Conservation (phyloP, 176 grass and related monocot genomes). For the Thalia dealbata region DNA sequence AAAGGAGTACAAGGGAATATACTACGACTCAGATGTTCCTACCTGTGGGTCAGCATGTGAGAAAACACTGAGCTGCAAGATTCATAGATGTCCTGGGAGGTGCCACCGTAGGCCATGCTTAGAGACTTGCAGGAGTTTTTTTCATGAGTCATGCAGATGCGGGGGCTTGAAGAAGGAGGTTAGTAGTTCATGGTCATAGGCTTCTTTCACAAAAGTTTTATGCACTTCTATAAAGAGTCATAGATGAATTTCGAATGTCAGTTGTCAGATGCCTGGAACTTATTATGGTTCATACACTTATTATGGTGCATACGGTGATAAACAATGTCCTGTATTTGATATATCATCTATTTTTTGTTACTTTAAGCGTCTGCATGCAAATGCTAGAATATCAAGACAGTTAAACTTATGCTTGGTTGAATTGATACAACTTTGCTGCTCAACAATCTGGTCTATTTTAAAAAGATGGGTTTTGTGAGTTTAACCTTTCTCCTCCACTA, state of each 20-base stretch:
- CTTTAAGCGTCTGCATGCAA: neutral
- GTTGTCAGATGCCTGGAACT: too few species aligned
- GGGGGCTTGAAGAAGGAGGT: constrained; percentile 76
- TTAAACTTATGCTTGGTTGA: too few species aligned
- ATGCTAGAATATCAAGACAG: neutral
- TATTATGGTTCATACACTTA: too few species aligned
- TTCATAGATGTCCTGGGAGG: constrained; percentile 67
- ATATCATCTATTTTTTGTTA: neutral
- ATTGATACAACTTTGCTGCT: too few species aligned
- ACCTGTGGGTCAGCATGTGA: constrained; percentile 73
- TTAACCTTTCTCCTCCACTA: too few species aligned
- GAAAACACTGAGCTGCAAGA: constrained; percentile 56
- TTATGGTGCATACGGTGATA: too few species aligned
- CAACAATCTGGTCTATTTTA: too few species aligned
- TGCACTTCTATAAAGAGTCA: too few species aligned
- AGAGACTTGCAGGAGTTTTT: constrained; percentile 59
- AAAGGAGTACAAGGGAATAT: constrained; percentile 57
- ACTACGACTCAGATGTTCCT: constrained; percentile 55
- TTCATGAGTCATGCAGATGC: constrained; percentile 59
- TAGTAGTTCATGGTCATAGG: neutral
- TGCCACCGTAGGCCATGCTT: constrained; percentile 68
- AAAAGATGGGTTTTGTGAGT: too few species aligned
- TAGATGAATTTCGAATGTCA: too few species aligned
- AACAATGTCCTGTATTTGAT: too few species aligned
- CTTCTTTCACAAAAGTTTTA: neutral